phyloP scores from a whole-genome alignment of 23 red algal genomes.

The Pyropia haitanensis region DNA sequence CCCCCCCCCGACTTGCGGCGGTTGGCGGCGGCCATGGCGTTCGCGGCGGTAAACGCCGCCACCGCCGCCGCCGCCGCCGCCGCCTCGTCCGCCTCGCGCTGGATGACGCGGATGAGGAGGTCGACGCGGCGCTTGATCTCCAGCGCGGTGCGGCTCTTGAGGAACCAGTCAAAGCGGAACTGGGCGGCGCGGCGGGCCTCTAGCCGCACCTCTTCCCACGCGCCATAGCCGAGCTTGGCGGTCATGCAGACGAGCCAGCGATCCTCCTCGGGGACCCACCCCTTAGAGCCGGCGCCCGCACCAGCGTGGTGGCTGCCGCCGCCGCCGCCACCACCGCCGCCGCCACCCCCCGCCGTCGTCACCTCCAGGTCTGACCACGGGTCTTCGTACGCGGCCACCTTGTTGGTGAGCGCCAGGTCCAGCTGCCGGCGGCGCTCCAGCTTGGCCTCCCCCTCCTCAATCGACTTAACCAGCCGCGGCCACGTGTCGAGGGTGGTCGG shows the following conservation, averaged over 20 bases:
- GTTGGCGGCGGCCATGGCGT: too few species aligned
- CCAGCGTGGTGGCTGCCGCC: too few species aligned
- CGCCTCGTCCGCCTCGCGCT: slow-evolving; percentile 66
- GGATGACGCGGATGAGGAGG: slow-evolving; percentile 73
- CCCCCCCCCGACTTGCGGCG: too few species aligned
- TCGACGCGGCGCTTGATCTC: slow-evolving; percentile 94
- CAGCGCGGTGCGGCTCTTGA: slow-evolving; percentile 83
- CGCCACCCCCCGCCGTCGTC: slow-evolving; percentile 4
- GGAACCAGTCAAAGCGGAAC: slow-evolving; percentile 97
- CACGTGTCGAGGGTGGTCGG: slow-evolving; percentile 64
- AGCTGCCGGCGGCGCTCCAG: slow-evolving; percentile 83
- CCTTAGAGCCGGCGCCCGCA: slow-evolving; percentile 48
- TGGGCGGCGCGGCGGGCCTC: slow-evolving; percentile 79
- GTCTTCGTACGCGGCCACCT: slow-evolving; percentile 79
- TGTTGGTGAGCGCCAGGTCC: slow-evolving; percentile 61
- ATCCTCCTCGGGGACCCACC: slow-evolving; percentile 91
- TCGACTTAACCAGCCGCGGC: slow-evolving; percentile 53
- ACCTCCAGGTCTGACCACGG: slow-evolving; percentile 89
- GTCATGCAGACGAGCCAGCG: slow-evolving; percentile 93
- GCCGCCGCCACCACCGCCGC: too few species aligned
- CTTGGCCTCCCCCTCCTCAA: slow-evolving; percentile 87
- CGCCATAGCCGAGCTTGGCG: slow-evolving; percentile 79
- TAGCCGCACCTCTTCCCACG: slow-evolving; percentile 88
- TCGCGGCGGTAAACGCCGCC: too few species aligned
- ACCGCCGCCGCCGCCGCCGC: slow-evolving; percentile 9